Percentiles rank a stretch among this genome's conserved stretches.
Evolutionary conservation across 352 stramenopile species (phyloP).

Genomic region (Phytophthora boehmeriae): DNA sequence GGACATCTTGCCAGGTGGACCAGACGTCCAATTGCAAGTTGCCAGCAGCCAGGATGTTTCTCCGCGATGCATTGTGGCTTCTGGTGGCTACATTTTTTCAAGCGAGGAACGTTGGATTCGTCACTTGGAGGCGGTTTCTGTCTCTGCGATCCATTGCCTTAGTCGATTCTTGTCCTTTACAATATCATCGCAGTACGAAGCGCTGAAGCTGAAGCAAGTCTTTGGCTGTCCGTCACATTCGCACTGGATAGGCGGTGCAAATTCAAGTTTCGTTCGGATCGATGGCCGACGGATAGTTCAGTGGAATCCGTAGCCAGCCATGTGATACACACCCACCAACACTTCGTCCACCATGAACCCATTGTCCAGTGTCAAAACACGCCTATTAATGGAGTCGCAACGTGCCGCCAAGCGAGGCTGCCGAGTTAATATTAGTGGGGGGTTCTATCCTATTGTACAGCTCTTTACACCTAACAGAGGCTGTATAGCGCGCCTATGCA

Average conservation of each 20-base stretch:
- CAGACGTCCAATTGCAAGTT: background rate
- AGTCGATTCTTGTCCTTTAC: too few species aligned
- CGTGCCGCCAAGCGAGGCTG: constrained; percentile 22
- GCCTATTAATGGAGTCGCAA: background rate
- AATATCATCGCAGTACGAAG: background rate
- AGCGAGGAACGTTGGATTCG: too few species aligned
- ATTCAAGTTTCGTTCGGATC: background rate
- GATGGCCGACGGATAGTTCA: background rate
- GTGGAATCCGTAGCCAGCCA: too few species aligned
- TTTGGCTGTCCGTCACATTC: background rate
- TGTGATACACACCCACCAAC: too few species aligned
- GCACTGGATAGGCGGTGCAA: background rate
- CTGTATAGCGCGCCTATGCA: constrained; percentile 26
- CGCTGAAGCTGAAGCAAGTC: too few species aligned
- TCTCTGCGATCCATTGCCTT: too few species aligned
- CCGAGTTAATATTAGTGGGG: constrained; percentile 44
- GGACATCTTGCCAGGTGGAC: background rate
- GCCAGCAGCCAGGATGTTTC: too few species aligned
- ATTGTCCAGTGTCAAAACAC: too few species aligned
- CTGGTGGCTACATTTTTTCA: background rate
- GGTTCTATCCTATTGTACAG: constrained; percentile 67
- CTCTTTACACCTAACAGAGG: constrained; percentile 40
- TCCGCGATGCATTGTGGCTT: too few species aligned
- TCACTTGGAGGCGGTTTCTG: too few species aligned
- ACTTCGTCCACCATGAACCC: too few species aligned